A percentile compares a stretch with the other conserved stretches of the same genome.
phyloP scores from a whole-genome alignment of 768 basidiomycete genomes.

The Lentinula boryana region DNA sequence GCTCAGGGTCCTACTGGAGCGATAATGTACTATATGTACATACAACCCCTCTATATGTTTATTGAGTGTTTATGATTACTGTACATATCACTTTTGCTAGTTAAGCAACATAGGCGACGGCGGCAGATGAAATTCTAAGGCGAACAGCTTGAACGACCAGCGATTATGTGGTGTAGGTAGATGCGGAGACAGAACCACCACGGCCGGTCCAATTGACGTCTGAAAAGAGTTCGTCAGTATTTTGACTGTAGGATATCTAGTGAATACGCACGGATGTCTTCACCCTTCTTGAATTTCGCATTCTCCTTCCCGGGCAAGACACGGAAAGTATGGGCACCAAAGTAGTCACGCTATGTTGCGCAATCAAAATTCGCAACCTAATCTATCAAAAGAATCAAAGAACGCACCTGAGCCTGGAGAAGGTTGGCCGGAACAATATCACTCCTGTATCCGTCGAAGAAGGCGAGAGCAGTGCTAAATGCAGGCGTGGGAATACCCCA shows the following conservation, averaged over 20 bases:
- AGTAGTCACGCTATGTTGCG: conserved; percentile 80
- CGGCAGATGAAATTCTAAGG: neutral
- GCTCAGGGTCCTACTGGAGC: too few species aligned
- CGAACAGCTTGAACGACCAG: neutral
- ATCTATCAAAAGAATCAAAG: neutral
- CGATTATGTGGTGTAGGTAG: conserved; percentile 63
- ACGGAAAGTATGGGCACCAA: conserved; percentile 97
- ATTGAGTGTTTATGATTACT: neutral
- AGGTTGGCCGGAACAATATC: conserved; percentile 92
- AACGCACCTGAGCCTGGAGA: conserved; percentile 80
- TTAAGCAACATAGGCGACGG: neutral
- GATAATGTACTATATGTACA: neutral
- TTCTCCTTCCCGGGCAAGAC: conserved; percentile 92
- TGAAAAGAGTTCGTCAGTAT: conserved; percentile 18
- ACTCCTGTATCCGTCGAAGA: conserved; percentile 98
- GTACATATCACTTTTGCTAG: conserved; percentile 4
- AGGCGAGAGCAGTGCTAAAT: conserved; percentile 96
- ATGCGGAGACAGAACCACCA: conserved; percentile 90
- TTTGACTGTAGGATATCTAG: conserved; percentile 6
- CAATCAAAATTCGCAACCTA: neutral
- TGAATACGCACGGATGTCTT: conserved; percentile 77
- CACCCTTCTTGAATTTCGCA: conserved; percentile 65
- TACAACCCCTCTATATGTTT: neutral
- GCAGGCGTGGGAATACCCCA: conserved; percentile 98
- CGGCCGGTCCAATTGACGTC: conserved; percentile 99